Conservation (phyloP, 1,284 basidiomycete genomes). For the Tilletia indica region DNA sequence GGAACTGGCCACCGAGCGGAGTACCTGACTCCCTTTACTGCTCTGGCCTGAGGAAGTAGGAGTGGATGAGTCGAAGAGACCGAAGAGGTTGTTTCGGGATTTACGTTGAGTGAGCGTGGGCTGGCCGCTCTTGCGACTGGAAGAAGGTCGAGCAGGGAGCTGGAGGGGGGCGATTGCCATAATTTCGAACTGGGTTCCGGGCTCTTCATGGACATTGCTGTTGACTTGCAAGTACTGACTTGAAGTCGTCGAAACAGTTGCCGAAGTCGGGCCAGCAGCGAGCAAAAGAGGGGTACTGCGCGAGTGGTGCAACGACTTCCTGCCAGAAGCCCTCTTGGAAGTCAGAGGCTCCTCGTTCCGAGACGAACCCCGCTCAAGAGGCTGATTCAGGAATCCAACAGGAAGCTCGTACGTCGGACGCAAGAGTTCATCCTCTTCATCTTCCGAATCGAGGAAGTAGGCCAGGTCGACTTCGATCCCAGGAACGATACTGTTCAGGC, state of each 20-base stretch:
- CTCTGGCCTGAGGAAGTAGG: too few relatives aligned
- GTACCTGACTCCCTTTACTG: neutral
- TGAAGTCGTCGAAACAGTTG: neutral
- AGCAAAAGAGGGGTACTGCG: slow-evolving; percentile 1
- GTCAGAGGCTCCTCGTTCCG: neutral
- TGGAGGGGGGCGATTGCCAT: neutral
- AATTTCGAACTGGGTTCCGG: neutral
- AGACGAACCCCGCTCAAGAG: neutral
- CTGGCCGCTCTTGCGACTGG: neutral
- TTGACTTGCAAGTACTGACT: neutral
- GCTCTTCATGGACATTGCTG: too few relatives aligned
- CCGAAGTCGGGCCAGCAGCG: neutral
- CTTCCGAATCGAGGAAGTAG: slow-evolving; percentile 15
- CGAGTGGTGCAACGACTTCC: neutral
- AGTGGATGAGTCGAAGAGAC: neutral
- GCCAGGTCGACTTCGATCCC: slow-evolving; percentile 8
- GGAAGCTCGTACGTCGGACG: slow-evolving; percentile 15
- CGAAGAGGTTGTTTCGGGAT: neutral
- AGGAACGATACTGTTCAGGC: neutral
- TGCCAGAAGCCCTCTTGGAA: neutral
- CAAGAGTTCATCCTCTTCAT: slow-evolving; percentile 15
- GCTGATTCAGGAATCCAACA: slow-evolving; percentile 12
- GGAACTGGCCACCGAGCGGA: neutral
- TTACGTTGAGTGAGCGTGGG: neutral
- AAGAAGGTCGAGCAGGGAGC: neutral